phyloP scores from a whole-genome alignment of 495 filamentous ascomycete genomes.

The Penicillium arizonense region DNA sequence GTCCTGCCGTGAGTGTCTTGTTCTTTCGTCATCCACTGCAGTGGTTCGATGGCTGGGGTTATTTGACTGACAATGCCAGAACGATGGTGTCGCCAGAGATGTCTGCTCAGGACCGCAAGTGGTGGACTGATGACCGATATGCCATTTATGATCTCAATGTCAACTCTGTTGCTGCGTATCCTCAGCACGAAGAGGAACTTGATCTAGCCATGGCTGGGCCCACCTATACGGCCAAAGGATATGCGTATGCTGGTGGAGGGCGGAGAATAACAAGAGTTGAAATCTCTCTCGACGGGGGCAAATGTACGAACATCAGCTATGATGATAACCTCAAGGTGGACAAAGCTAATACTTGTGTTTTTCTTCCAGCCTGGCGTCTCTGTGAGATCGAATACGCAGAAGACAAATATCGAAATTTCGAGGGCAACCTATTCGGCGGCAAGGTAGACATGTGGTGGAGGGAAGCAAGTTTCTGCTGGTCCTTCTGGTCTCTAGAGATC shows the following conservation, averaged over 20 bases:
- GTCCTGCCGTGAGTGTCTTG: conserved; percentile 64
- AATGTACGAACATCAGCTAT: conserved; percentile 29
- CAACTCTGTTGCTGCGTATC: conserved; percentile 81
- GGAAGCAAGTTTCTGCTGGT: conserved; percentile 89
- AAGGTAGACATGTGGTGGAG: conserved; percentile 78
- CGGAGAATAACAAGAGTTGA: conserved; percentile 81
- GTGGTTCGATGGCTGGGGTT: not conserved
- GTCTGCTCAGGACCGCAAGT: conserved; percentile 67
- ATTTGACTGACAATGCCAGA: conserved; percentile 17
- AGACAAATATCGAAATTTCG: conserved; percentile 75
- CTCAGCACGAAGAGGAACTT: conserved; percentile 75
- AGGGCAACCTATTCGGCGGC: conserved; percentile 71
- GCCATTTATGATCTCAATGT: conserved; percentile 93
- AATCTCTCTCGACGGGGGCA: conserved; percentile 80
- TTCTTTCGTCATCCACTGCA: not conserved
- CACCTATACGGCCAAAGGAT: conserved; percentile 70
- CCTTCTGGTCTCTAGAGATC: conserved; percentile 84
- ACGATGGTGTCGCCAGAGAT: conserved; percentile 86
- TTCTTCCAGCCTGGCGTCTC: conserved; percentile 66
- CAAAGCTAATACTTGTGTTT: conserved; percentile 11
- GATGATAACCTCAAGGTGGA: not conserved
- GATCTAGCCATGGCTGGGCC: conserved; percentile 46
- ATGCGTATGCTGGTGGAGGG: conserved; percentile 91
- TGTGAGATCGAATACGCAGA: conserved; percentile 82
- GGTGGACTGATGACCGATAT: conserved; percentile 91